Base-by-base conservation (phyloP, 2,329 filamentous ascomycete genomes). In the Elsinoe perseae region DNA sequence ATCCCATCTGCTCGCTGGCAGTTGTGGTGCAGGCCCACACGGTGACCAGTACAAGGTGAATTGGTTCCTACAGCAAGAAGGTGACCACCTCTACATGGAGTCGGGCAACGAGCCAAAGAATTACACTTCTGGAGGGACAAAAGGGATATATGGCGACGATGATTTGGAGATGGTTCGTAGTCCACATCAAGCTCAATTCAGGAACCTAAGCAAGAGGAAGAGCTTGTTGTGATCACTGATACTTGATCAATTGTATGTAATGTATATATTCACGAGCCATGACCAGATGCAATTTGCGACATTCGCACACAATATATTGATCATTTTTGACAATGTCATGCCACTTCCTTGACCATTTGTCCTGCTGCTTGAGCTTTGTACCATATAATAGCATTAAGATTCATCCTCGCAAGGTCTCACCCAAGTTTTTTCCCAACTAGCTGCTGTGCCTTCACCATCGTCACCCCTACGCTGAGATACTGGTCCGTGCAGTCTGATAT, bases 1-100 rank as follows among this genome's bases (percentile, higher is more conserved):
- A 0, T 77, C 72, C 4, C 65, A 73, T 2, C 68, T 73, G 2
- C 62, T 84, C n/a, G 71, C 73, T 0, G 82, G 81, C 0, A 76
- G 73, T 5, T 83, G 80, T 63, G 81, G 80, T 1, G 75, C 72
- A 10, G 81, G 80, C 0, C 80, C 80, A 0, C 69, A 72, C 14
- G 76, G 77, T 0, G 67, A 71, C 12, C 75, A 81, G 58, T 74
- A 79, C 40, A 68, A 67, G 25, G 70, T 73, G 3, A 69, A 69
- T 18, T 77, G 74, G 75, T 56, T 52, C 38, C 38, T 59, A 3
- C 50, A 46, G 42, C 43, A 53, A 5, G 52, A 66, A 1, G 73
- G 73, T 9, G 73, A 75, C 43, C 78, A 81, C 63, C 72, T 79
- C 53, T 81, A 74, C 58, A 76, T 81, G 63, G 70, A 73, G 54